Base-by-base conservation (phyloP, 352 stramenopile species). In the Phytophthora crassamura region DNA sequence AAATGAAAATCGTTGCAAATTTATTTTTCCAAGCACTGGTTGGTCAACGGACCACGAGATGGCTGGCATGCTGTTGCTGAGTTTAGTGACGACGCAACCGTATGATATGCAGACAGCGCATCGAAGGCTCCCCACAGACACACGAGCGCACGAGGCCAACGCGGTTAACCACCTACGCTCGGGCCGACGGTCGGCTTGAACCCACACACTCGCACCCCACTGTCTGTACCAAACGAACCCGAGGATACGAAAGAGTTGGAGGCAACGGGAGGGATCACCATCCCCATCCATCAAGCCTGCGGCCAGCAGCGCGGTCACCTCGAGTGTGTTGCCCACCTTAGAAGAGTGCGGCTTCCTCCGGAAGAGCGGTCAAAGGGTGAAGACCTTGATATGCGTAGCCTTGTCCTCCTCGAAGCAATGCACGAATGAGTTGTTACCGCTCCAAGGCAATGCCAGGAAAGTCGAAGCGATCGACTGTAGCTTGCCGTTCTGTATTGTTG, bases 271-370 rank as follows among this genome's bases (percentile, higher is more conserved):
- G 41, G 50, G 59, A 56, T 46, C 58, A 59, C n/a, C 14, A 39
- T 15, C 18, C 18, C 9, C 51, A 55, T 63, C 59, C 51, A 68
- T 15, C 42, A 64, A 58, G 22, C 47, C 4, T 61, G 60, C 30
- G 43, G 52, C 36, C 12, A 12, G 4, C n/a, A 53, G 4, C 7
- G 2, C 3, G 14, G 18, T 22, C 18, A 45, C 18, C 11, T 48
- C 41, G 41, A 18, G 43, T 18, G 12, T 51, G 36, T 62, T 56
- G 59, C 42, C 52, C 42, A 68, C 5, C 9, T n/a, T 55, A 9
- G 53, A 33, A 64, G 41, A 28, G 28, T 41, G 40, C 30, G n/a
- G 8, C 38, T 63, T 68, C 51, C 59, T 40, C 28, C 1, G 16
- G 35, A 67, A 63, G 50, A 67, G 59, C 57, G 57, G 22, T 25